Evolutionary conservation across 495 filamentous ascomycete species (phyloP).

Genomic region (Chaetomium fimeti): DNA sequence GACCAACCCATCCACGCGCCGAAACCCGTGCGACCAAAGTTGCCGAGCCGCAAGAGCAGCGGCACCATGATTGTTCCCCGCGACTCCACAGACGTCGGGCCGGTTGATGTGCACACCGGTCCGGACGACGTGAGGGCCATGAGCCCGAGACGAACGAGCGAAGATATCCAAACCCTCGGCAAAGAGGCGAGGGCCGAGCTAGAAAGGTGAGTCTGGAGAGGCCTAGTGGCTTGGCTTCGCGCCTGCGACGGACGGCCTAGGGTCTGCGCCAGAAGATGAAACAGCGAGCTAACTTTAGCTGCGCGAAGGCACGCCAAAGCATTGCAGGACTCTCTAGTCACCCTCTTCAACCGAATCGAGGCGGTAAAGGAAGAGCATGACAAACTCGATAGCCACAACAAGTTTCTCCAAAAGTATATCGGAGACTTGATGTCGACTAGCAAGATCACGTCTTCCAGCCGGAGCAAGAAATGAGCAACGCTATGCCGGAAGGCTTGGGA

Average conservation of each 20-base stretch:
- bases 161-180: slow-evolving; percentile 81
- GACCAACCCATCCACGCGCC: slow-evolving; percentile 43
- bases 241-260: slow-evolving; percentile 4
- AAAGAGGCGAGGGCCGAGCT: slow-evolving; percentile 66
- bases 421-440: slow-evolving; percentile 78
- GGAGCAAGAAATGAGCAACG: slow-evolving; percentile 48
- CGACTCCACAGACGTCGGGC: slow-evolving; percentile 65
- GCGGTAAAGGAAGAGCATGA: slow-evolving; percentile 91
- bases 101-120: slow-evolving; percentile 62
- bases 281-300: slow-evolving; percentile 23
- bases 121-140: slow-evolving; percentile 88
- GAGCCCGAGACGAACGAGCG: slow-evolving; percentile 87
- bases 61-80: slow-evolving; percentile 79
- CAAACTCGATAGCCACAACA: slow-evolving; percentile 91
- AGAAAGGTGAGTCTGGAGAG: slow-evolving; percentile 56
- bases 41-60: slow-evolving; percentile 66
- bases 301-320: slow-evolving; percentile 72
- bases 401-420: slow-evolving; percentile 89
- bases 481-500: not conserved
- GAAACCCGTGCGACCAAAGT: slow-evolving; percentile 51
- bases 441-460: slow-evolving; percentile 66
- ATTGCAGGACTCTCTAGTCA: slow-evolving; percentile 82
- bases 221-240: slow-evolving; percentile 36
- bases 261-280: not conserved
- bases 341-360: slow-evolving; percentile 87